phyloP scores from a whole-genome alignment of 139 green algal species.

The Coccomyxa sp. region DNA sequence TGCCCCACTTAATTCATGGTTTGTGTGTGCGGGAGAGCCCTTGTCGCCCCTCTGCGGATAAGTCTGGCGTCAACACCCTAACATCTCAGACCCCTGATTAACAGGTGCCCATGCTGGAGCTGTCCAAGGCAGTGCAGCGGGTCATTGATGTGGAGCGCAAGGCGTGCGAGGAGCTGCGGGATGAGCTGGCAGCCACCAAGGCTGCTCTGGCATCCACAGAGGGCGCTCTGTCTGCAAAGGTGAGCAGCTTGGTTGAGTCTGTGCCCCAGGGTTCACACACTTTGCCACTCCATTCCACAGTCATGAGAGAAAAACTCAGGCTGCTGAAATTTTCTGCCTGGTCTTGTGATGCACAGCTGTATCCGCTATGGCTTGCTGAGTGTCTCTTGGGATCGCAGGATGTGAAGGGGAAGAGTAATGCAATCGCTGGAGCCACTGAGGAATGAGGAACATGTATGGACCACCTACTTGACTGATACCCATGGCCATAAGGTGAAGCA shows the following conservation, averaged over 20 bases:
- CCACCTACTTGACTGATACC: no score
- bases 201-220: neutral
- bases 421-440: no score
- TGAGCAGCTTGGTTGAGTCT: no score
- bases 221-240: neutral
- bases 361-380: no score
- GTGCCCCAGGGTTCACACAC: no score
- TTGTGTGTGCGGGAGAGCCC: neutral
- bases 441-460: no score
- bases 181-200: neutral
- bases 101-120: neutral
- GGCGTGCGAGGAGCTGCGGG: neutral
- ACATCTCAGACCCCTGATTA: no score
- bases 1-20: neutral
- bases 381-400: no score
- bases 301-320: no score
- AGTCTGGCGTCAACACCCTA: neutral
- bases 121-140: conserved; percentile 12
- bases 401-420: no score
- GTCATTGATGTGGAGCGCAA: conserved; percentile 13
- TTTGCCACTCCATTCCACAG: no score
- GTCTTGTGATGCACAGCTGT: neutral
- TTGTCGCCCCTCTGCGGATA: neutral
- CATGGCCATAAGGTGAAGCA: no score
- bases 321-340: neutral